These are phyloP conservation scores for Cercophora samala DNA, from an alignment of 495 filamentous ascomycete genomes.

Conservation along the genomic window DNA sequence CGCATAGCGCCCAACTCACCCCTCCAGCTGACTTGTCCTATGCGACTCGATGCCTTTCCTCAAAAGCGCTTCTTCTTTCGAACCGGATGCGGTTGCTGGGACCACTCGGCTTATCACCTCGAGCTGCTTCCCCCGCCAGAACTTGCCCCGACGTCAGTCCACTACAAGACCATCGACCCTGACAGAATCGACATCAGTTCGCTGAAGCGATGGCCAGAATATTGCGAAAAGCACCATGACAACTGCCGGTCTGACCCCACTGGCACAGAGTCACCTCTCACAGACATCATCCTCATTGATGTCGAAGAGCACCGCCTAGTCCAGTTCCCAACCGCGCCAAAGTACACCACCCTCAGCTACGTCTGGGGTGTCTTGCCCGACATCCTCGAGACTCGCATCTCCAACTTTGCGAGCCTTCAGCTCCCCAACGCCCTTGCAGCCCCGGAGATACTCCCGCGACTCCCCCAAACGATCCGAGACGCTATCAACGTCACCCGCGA, in stretches of 20 bases:
- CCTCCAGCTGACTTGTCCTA: neutral
- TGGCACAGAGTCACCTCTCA: neutral
- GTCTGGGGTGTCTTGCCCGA: neutral
- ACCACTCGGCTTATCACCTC: neutral
- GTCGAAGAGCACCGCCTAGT: neutral
- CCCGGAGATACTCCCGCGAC: neutral
- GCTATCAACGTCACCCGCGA: neutral
- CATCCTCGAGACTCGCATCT: neutral
- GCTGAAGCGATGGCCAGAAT: neutral
- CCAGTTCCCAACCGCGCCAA: neutral
- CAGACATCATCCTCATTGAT: neutral
- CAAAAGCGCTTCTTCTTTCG: neutral
- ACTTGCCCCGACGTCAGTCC: neutral
- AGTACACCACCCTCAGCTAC: neutral
- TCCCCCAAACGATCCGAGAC: neutral
- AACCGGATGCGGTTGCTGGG: neutral
- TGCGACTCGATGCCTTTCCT: neutral
- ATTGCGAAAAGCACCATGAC: neutral
- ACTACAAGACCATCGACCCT: neutral
- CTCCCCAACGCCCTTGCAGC: neutral
- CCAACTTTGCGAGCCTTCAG: neutral
- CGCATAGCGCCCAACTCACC: neutral
- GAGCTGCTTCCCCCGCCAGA: neutral
- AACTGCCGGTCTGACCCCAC: neutral
- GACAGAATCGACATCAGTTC: neutral